Evolutionary conservation across 2,329 filamentous ascomycete species (phyloP).

Genomic region (Zymoseptoria ardabiliae): DNA sequence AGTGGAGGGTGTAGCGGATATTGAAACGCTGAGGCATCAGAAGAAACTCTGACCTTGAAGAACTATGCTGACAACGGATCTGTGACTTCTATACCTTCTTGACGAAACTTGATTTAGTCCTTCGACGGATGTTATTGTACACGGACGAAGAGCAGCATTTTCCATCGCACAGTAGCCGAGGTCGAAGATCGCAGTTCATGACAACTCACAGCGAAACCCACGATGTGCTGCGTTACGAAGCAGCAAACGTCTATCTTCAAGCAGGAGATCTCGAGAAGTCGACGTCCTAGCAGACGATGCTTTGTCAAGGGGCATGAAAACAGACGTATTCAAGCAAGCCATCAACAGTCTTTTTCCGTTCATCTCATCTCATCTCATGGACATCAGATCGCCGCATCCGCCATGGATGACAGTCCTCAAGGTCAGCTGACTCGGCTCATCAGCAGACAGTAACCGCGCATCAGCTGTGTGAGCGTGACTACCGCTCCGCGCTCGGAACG

Average conservation of each 20-base stretch:
- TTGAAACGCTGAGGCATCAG: background rate
- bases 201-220: no score
- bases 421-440: constrained; percentile 30
- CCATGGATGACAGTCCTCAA: constrained; percentile 29
- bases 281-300: background rate
- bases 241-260: background rate
- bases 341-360: background rate
- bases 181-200: no score
- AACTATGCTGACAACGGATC: no score
- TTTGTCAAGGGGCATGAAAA: background rate
- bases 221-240: background rate
- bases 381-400: background rate
- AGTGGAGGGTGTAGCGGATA: constrained; percentile 1
- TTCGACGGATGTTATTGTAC: no score
- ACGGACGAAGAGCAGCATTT: no score
- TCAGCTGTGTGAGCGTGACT: constrained; percentile 29
- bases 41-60: background rate
- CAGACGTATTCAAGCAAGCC: background rate
- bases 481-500: constrained; percentile 25
- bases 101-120: no score
- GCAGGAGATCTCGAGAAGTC: no score
- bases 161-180: no score
- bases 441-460: constrained; percentile 17
- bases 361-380: background rate
- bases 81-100: no score